Conservation (phyloP, 306 rosid genomes). For the Astragalus glycyphyllos region DNA sequence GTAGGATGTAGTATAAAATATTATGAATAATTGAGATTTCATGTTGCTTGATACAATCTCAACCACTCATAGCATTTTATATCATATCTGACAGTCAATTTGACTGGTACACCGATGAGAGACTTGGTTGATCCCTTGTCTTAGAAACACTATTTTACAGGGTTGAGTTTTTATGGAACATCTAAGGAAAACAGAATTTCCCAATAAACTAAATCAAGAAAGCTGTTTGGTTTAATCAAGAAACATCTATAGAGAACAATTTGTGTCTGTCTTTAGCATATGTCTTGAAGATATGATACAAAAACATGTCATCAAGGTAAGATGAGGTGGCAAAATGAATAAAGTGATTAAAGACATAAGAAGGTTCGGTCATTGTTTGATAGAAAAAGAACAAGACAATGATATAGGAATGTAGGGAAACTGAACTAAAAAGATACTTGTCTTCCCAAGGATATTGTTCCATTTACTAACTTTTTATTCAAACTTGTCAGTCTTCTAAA, state of each 20-base stretch:
- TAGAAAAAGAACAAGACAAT: conserved; percentile 62
- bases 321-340: conserved; percentile 48
- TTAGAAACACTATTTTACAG: too few relatives aligned
- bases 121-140: too few relatives aligned
- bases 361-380: conserved; percentile 61
- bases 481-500: conserved; percentile 85
- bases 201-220: neutral
- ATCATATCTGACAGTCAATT: too few relatives aligned
- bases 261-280: neutral
- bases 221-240: neutral
- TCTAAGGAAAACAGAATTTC: neutral
- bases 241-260: neutral
- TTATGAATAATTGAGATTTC: too few relatives aligned
- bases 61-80: too few relatives aligned
- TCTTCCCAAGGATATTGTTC: conserved; percentile 88
- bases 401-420: conserved; percentile 56
- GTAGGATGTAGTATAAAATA: too few relatives aligned
- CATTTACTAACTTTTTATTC: conserved; percentile 71
- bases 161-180: neutral
- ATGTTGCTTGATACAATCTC: too few relatives aligned
- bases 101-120: too few relatives aligned
- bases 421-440: conserved; percentile 76
- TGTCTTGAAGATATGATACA: conserved; percentile 17
- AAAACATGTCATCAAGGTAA: conserved; percentile 52
- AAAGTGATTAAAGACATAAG: conserved; percentile 42